Base-by-base conservation (phyloP, 2,329 filamentous ascomycete species). In the Aspergillus awamori region DNA sequence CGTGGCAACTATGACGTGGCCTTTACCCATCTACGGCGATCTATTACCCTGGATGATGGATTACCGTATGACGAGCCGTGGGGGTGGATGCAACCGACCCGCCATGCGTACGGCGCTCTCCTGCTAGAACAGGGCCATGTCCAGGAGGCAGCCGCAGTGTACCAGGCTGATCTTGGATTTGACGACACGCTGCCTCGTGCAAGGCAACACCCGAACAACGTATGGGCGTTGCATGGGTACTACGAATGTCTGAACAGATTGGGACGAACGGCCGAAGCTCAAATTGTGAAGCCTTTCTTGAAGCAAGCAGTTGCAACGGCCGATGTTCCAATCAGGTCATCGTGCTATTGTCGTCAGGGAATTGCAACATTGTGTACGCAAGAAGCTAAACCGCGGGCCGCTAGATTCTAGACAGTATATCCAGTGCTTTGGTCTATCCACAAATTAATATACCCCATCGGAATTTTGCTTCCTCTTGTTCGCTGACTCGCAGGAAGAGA, bases 61-160 rank as follows among this genome's bases (percentile, higher is more conserved):
- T 80, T 92, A 28, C 86, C 86, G 0, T 92, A 90, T 63, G 87
- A 89, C 53, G 90, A 93, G 71, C 90, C 90, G 0, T 92, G 89
- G 89, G 88, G 87, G 0, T 92, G 89, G 89, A 91, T 92, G 89
- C 87, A 90, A 70, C 89, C 89, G 0, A 84, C 86, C 0, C 80
- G 89, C 3, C 89, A 92, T 72, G 89, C 89, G 0, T 88, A 88
- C 54, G 89, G 87, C 1, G 89, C 89, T 0, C 78, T 93, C 3
- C 72, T 91, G 30, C 79, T 91, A 11, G 89, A 92, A 69, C 88
- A 89, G 68, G 86, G 83, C 0, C 77, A 77, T n/a, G 77, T 84
- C 0, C 80, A 83, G 24, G 79, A 88, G 53, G 87, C 88, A 0
- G 75, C 81, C 2, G 79, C 70, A 1, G 82, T 87, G 1, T 91